Base-by-base conservation (phyloP, 2,329 filamentous ascomycete species). In the Zymoseptoria crescenta region DNA sequence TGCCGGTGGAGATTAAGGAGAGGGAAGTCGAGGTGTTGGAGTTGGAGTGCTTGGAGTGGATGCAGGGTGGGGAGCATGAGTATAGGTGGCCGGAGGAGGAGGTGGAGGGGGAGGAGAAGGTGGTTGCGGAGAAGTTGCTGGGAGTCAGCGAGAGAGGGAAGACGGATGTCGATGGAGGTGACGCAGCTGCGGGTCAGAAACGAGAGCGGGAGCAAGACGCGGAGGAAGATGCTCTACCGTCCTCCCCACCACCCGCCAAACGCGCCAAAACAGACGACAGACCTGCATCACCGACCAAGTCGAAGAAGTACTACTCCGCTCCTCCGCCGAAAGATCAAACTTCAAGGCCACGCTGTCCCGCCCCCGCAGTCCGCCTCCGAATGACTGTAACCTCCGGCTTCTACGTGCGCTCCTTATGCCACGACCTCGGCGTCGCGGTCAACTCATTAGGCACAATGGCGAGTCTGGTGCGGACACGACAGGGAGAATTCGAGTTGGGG, bases 381-480 rank as follows among this genome's bases (percentile, higher is more conserved):
- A 91, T 99, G 84, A 96, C 89, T 0, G 93, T 96, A 55, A 91
- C 91, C 1, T 96, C 91, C 0, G 94, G 94, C 48, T 99, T 96
- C 79, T 99, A 99, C 74, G 92, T 99, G 13, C 88, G 94, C 63
- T 95, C 89, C 59, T 85, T 99, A 66, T 92, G 91, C 68, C 91
- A 97, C 72, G 94, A 99, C 69, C 81, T 99, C 3, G 94, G 93
- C 21, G 80, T 86, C 65, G 91, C 90, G 66, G 81, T 96, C 13
- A 85, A 83, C 56, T 96, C 91, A 10, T 85, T 89, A 24, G 94
- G 83, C 35, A 80, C 94, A 65, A 97, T 99, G 93, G 85, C 89
- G 21, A 86, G 88, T 67, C 83, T 99, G 20, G 82, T 88, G 58
- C 87, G 94, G 57, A 88, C 85, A 3, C 84, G 88, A 56, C 94